Base-by-base conservation (phyloP, 164 flowering plant species). In the Chloranthus sessilifolius region DNA sequence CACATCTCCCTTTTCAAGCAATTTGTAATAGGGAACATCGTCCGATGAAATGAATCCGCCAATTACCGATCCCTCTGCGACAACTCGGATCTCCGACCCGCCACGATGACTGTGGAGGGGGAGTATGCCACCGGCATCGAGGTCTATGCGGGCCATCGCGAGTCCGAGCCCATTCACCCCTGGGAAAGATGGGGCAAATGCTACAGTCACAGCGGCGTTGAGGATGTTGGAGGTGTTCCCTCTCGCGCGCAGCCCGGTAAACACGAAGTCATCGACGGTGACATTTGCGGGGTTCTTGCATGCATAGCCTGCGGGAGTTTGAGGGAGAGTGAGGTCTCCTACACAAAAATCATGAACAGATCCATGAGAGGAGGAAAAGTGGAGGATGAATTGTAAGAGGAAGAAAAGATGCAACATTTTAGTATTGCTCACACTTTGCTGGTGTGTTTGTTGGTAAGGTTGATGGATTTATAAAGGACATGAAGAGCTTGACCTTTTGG, bases 61-160 rank as follows among this genome's bases (percentile, higher is more conserved):
- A 16, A 16, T 7, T 19, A 77, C 49, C 0, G 42, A 3, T 1
- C 82, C 82, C 20, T 72, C 42, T 0, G 54, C 17, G 4, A 78
- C 74, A 26, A 61, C 1, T 7, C 72, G 60, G 0, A 70, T 1
- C 39, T 78, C 80, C 0, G 69, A 42, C 0, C 53, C 83, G n/a
- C 59, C 61, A 0, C 78, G 76, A 62, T 78, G 83, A 2, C 71
- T 71, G 69, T 77, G 79, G 54, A 71, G 37, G 12, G 82, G 82
- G n/a, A 73, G 16, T 1, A 73, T 74, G 2, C 81, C 81, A 2
- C 42, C 65, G 0, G 56, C 25, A 8, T 69, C 69, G 2, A 76
- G 24, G 59, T 76, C 81, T 3, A 70, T 44, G 4, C 78, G 65
- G 0, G 69, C 74, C 0, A 46, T 15, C 24, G 81, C 65, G 4